Percentiles rank a stretch among this genome's conserved stretches.
These are phyloP conservation scores for Arachis hypogaea DNA, from an alignment of 306 rosid species.

Conservation along the genomic window DNA sequence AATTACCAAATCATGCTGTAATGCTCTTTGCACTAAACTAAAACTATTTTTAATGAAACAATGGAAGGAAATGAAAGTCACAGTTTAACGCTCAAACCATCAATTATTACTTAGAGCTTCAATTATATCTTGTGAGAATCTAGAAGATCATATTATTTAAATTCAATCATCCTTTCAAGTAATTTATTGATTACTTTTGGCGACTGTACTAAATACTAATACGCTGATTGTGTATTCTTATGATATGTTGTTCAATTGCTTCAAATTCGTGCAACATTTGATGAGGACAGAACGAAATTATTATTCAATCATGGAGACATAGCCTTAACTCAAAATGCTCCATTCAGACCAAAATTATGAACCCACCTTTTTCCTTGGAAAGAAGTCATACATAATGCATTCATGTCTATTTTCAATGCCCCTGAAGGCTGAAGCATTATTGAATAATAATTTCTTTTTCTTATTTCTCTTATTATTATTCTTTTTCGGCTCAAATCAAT, in stretches of 20 bases:
- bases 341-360: no score
- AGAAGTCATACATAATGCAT: no score
- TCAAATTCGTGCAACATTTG: constrained; percentile 41
- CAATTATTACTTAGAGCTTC: constrained; percentile 23
- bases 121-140: constrained; percentile 39
- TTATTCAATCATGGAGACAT: constrained; percentile 26
- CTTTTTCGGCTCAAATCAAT: not conserved
- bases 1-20: not conserved
- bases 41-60: not conserved
- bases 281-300: constrained; percentile 24
- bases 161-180: not conserved
- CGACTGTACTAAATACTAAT: not conserved
- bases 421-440: no score
- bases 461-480: no score
- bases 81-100: not conserved
- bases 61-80: not conserved
- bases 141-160: constrained; percentile 40
- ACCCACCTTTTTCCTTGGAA: no score
- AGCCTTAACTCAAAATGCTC: not conserved
- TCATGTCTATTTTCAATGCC: no score
- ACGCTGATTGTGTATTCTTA: constrained; percentile 31
- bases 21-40: not conserved
- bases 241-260: constrained; percentile 49
- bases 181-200: not conserved
- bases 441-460: no score